Evolutionary conservation across 2,329 filamentous ascomycete species (phyloP).

Genomic region (Neodidymelliopsis sp.): DNA sequence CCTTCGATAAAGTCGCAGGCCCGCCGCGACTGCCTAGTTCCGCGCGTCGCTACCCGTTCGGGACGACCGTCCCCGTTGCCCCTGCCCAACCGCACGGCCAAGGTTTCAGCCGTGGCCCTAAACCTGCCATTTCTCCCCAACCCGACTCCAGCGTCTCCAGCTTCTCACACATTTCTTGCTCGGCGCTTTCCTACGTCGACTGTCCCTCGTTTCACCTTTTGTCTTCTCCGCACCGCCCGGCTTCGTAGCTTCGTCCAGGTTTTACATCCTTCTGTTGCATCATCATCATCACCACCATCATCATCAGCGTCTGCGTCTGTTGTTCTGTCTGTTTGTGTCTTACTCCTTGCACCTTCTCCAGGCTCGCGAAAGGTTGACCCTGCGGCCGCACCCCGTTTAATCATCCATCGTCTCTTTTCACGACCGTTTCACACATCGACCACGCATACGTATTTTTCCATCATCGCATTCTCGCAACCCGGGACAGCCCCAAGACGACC

Average conservation of each 20-base stretch:
- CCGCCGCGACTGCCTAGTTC: conserved; percentile 25
- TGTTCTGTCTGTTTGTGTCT: conserved; percentile 23
- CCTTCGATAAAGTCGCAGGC: conserved; percentile 21
- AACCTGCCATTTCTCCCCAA: conserved; percentile 34
- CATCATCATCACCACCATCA: conserved; percentile 23
- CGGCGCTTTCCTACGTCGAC: conserved; percentile 31
- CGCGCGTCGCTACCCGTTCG: conserved; percentile 40
- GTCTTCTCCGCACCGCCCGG: conserved; percentile 25
- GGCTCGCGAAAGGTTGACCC: conserved; percentile 49
- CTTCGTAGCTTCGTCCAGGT: conserved; percentile 7
- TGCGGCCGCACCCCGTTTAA: conserved; percentile 43
- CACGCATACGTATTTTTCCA: conserved; percentile 8
- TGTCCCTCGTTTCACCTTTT: conserved; percentile 47
- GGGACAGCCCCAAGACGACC: conserved; percentile 18
- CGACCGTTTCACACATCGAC: conserved; percentile 23
- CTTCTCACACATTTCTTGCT: conserved; percentile 28
- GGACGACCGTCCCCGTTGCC: conserved; percentile 25
- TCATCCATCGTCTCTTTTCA: conserved; percentile 24
- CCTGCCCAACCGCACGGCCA: conserved; percentile 31
- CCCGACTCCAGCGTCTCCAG: conserved; percentile 25
- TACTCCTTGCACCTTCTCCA: conserved; percentile 11
- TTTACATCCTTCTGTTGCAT: background rate
- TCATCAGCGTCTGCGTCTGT: conserved; percentile 17
- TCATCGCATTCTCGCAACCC: conserved; percentile 3
- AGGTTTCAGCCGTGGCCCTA: conserved; percentile 39